phyloP scores from a whole-genome alignment of 2,329 filamentous ascomycete species.

The Alternaria ventricosa region DNA sequence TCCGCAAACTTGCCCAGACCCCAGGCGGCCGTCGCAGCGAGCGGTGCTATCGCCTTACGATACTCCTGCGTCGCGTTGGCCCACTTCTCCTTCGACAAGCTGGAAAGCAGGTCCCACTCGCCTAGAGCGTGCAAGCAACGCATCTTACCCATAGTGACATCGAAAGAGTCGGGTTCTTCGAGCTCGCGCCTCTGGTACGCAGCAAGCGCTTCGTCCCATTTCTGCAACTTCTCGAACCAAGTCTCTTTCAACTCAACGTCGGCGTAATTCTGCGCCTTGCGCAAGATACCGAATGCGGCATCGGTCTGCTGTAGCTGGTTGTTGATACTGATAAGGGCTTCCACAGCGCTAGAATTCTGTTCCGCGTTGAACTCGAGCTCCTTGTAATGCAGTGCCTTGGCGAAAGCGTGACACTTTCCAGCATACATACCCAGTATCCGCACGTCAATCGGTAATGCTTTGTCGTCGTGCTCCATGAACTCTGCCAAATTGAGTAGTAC shows the following conservation, averaged over 20 bases:
- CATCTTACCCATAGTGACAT: constrained; percentile 99
- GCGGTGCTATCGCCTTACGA: constrained; percentile 86
- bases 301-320: constrained; percentile 99
- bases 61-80: constrained; percentile 86
- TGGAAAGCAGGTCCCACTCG: constrained; percentile 94
- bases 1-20: constrained; percentile 95
- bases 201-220: constrained; percentile 95
- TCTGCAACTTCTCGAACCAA: constrained; percentile 98
- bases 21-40: constrained; percentile 96
- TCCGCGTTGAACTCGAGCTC: constrained; percentile 98
- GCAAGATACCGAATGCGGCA: constrained; percentile 94
- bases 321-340: constrained; percentile 98
- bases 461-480: constrained; percentile 99
- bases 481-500: constrained; percentile 94
- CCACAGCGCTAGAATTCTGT: constrained; percentile 92
- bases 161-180: constrained; percentile 74
- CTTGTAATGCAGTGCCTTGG: constrained; percentile 98
- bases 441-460: constrained; percentile 96
- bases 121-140: constrained; percentile 94
- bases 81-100: constrained; percentile 92
- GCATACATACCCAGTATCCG: constrained; percentile 92
- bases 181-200: constrained; percentile 91
- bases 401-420: constrained; percentile 95
- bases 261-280: constrained; percentile 93
- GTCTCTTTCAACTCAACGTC: constrained; percentile 97